A percentile compares a stretch with the other conserved stretches of the same genome.
phyloP scores from a whole-genome alignment of 805 yeast genomes.

The Babjeviella inositovora region DNA sequence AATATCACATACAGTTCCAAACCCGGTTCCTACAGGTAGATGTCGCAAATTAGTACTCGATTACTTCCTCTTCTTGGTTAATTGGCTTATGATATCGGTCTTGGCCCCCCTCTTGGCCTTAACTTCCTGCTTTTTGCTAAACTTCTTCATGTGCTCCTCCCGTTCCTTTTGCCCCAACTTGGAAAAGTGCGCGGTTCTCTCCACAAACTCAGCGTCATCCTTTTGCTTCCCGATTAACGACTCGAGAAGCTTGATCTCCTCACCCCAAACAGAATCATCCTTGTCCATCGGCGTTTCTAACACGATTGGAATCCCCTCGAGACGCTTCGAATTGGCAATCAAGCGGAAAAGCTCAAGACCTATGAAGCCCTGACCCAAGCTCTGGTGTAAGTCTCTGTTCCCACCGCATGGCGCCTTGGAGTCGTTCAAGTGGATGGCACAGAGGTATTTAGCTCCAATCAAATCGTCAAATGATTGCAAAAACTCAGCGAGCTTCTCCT shows the following conservation, averaged over 20 bases:
- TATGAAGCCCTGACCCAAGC: constrained; percentile 75
- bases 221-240: constrained; percentile 49
- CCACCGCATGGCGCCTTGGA: constrained; percentile 90
- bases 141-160: constrained; percentile 49
- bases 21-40: no score
- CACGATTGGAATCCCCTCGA: constrained; percentile 59
- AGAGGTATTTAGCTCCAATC: constrained; percentile 60
- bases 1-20: no score
- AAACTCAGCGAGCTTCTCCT: constrained; percentile 40
- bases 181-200: constrained; percentile 30
- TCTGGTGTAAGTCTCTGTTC: constrained; percentile 82
- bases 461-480: constrained; percentile 63
- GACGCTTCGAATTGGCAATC: constrained; percentile 50
- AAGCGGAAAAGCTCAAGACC: constrained; percentile 76
- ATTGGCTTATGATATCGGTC: no score
- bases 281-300: constrained; percentile 66
- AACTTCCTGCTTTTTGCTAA: constrained; percentile 39
- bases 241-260: constrained; percentile 69
- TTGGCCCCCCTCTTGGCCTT: no score
- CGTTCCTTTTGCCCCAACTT: constrained; percentile 55
- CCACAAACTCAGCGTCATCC: constrained; percentile 39
- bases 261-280: constrained; percentile 55
- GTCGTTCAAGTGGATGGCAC: constrained; percentile 82
- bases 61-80: no score
- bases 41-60: no score